Conservation (phyloP, 331 rosid genomes). For the Pyrus hybrid region DNA sequence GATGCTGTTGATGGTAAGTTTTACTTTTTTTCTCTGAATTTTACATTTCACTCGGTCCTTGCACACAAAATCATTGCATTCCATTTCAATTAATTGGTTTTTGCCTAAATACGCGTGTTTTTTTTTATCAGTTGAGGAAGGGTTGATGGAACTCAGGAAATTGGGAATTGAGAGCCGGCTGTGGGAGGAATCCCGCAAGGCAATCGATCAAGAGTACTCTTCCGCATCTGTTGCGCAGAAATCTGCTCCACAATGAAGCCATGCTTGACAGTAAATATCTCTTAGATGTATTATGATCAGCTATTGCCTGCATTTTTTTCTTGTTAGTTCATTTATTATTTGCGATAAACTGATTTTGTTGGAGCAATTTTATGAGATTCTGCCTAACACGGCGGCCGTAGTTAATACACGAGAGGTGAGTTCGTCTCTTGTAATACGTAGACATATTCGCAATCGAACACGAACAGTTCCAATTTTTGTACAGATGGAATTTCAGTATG, state of each 20-base stretch:
- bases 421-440: not conserved
- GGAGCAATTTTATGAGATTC: not conserved
- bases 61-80: not conserved
- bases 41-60: not conserved
- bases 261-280: not conserved
- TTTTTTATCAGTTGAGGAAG: constrained; percentile 78
- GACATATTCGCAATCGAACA: not conserved
- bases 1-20: constrained; percentile 71
- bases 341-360: not conserved
- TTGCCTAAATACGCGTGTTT: not conserved
- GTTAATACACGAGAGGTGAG: not conserved
- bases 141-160: constrained; percentile 76
- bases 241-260: not conserved
- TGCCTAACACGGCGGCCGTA: not conserved
- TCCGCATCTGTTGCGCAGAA: not conserved
- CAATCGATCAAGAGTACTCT: constrained; percentile 44
- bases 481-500: not conserved
- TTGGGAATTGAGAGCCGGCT: constrained; percentile 83
- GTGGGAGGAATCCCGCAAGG: constrained; percentile 91
- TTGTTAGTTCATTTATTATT: not conserved
- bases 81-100: no score
- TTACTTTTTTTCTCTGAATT: not conserved
- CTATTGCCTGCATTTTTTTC: no score
- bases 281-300: not conserved
- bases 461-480: not conserved